Evolutionary conservation across 2,329 filamentous ascomycete species (phyloP).

Genomic region (Periconia sp.): DNA sequence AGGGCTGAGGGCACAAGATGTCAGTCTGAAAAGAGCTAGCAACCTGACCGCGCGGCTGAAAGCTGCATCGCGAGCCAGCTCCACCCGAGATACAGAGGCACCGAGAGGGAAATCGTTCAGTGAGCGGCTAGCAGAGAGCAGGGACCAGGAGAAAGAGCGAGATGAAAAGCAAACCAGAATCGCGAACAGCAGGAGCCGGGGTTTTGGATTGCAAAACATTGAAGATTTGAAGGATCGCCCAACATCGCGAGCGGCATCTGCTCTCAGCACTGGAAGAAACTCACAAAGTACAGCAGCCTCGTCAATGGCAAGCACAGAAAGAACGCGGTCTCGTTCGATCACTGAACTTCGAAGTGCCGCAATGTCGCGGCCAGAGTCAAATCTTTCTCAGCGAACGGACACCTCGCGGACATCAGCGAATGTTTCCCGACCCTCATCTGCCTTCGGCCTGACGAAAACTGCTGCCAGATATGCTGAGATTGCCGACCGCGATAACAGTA

Average conservation of each 20-base stretch:
- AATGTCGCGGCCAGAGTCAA: conserved; percentile 25
- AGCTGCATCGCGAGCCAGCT: conserved; percentile 44
- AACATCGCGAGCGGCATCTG: conserved; percentile 29
- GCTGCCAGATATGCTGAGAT: conserved; percentile 35
- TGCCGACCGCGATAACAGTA: conserved; percentile 44
- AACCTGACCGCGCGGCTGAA: conserved; percentile 17
- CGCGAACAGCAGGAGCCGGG: conserved; percentile 44
- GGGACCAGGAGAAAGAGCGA: conserved; percentile 44
- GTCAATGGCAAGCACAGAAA: conserved; percentile 12
- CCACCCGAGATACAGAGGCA: conserved; percentile 30
- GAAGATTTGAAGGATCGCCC: conserved; percentile 26
- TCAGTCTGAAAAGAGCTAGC: conserved; percentile 78
- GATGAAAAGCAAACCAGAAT: conserved; percentile 49
- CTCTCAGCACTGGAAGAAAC: conserved; percentile 23
- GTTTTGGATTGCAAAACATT: conserved; percentile 40
- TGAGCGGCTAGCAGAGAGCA: conserved; percentile 76
- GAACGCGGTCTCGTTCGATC: conserved; percentile 19
- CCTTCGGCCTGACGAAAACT: conserved; percentile 19
- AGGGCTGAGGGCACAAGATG: conserved; percentile 74
- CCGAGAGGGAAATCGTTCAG: conserved; percentile 68
- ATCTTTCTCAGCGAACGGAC: conserved; percentile 21
- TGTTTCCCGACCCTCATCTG: conserved; percentile 26
- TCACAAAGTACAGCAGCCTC: conserved; percentile 21
- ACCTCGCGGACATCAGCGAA: conserved; percentile 21
- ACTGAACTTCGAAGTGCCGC: conserved; percentile 16